Evolutionary conservation across 306 rosid genomes (phyloP), one percentile per base, ranked within the genome.

Genomic region (Castanospermum australe): DNA sequence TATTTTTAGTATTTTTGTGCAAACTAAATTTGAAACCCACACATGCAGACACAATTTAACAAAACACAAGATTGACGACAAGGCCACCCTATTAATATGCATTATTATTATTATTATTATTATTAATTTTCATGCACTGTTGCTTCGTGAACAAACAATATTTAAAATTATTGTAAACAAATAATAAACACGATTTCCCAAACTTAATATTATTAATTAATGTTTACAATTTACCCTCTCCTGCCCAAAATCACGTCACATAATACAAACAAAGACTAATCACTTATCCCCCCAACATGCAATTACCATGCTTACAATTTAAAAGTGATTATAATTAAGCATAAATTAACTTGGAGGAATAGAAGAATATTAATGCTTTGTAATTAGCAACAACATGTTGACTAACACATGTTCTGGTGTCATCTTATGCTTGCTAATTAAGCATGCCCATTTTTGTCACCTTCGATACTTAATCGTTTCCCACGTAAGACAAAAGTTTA

Each of bases 381-480:
- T 59, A 35, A 54, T 66, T 52, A 39, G 72, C 51, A 42, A 33
- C 51, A 85, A 77, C 48, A 77, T 36, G 21, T 77, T 50, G 62
- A 56, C 67, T 33, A 45, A 38, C 86, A 38, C 86, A 64, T 32
- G 73, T 72, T 82, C 38, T 51, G 10, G 2, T 10, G 44, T 22
- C 17, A 51, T 56, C 21, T 47, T 15, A 14, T 64, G 44, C 54
- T 52, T 22, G 67, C 35, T 42, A 25, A 44, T 50, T 51, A 11
- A 67, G 47, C 44, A 52, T 41, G 14, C 78, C 13, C 24, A 35
- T 15, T 73, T 86, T 79, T 85, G 91, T 73, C 80, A 8, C 52
- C 10, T 82, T 13, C 2, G 25, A 30, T 41, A 13, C 25, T 38
- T 38, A 25, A 5, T 24, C 14, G 5, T n/a, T 30, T 8, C 30